Evolutionary conservation across 2,329 filamentous ascomycete species (phyloP).

Genomic region (Didymella glomerata): DNA sequence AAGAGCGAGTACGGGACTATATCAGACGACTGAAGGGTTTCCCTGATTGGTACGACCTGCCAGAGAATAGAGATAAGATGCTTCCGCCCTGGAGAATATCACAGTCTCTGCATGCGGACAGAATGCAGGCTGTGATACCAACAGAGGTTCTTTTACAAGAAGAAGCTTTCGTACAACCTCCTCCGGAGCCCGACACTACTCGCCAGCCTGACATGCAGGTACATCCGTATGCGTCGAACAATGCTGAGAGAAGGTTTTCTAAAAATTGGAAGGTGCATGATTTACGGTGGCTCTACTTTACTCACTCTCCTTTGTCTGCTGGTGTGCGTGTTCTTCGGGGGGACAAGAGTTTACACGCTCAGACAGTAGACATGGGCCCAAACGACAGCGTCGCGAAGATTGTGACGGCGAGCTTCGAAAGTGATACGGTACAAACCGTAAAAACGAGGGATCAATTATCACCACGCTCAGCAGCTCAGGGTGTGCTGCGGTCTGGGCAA

Average conservation of each 20-base stretch:
- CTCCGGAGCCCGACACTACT: neutral
- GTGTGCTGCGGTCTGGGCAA: neutral
- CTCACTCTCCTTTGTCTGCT: neutral
- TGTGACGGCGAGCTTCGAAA: neutral
- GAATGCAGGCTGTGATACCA: neutral
- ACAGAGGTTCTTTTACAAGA: neutral
- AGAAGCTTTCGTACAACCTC: neutral
- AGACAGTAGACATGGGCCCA: neutral
- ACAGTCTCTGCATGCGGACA: neutral
- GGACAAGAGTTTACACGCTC: neutral
- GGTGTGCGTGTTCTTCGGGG: neutral
- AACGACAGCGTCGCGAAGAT: neutral
- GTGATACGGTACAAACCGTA: neutral
- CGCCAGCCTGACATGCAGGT: neutral
- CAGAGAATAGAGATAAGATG: neutral
- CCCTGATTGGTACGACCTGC: slow-evolving; percentile 1
- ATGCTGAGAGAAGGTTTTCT: neutral
- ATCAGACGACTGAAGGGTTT: neutral
- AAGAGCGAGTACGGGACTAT: neutral
- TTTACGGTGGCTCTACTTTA: neutral
- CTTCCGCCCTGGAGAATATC: neutral
- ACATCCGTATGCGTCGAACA: neutral
- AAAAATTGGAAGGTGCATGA: neutral
- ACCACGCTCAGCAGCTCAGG: neutral
- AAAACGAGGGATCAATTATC: neutral